Evolutionary conservation across 768 basidiomycete genomes (phyloP).

Genomic region (Russula griseocarnosa): DNA sequence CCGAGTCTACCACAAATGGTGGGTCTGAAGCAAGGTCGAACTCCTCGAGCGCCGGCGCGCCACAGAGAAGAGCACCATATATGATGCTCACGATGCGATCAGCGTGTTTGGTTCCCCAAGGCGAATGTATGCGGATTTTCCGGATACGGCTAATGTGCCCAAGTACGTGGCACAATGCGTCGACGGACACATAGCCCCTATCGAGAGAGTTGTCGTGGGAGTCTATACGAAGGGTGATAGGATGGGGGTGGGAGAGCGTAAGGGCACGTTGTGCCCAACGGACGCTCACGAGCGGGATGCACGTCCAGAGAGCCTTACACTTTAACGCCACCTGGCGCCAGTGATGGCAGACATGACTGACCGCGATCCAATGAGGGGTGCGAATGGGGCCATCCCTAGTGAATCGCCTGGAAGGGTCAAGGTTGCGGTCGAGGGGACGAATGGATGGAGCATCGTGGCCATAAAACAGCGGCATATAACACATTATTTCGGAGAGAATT

Average conservation of each 20-base stretch:
- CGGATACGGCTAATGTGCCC: slow-evolving; percentile 6
- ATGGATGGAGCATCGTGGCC: slow-evolving; percentile 18
- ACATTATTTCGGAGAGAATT: slow-evolving; percentile 23
- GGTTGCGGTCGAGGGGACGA: slow-evolving; percentile 10
- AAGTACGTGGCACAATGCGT: slow-evolving; percentile 13
- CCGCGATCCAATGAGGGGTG: slow-evolving; percentile 26
- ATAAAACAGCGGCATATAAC: slow-evolving; percentile 20
- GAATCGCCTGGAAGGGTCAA: slow-evolving; percentile 18
- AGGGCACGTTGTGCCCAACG: slow-evolving; percentile 19
- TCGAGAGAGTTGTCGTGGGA: slow-evolving; percentile 19
- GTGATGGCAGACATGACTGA: slow-evolving; percentile 22
- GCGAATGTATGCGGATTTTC: slow-evolving; percentile 12
- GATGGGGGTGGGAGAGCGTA: slow-evolving; percentile 19
- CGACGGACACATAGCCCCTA: slow-evolving; percentile 19
- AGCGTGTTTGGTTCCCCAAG: slow-evolving; percentile 23
- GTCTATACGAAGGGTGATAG: slow-evolving; percentile 16
- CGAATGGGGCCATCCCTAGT: slow-evolving; percentile 19
- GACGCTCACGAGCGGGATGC: slow-evolving; percentile 18
- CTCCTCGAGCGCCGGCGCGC: slow-evolving; percentile 20
- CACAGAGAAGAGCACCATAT: slow-evolving; percentile 4
- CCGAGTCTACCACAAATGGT: slow-evolving; percentile 4
- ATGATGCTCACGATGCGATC: slow-evolving; percentile 18
- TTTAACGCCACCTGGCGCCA: slow-evolving; percentile 23
- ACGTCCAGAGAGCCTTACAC: slow-evolving; percentile 22
- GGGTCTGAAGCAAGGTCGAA: slow-evolving; percentile 15